phyloP scores from a whole-genome alignment of 208 protist species.

The Acanthamoeba lugdunensis region DNA sequence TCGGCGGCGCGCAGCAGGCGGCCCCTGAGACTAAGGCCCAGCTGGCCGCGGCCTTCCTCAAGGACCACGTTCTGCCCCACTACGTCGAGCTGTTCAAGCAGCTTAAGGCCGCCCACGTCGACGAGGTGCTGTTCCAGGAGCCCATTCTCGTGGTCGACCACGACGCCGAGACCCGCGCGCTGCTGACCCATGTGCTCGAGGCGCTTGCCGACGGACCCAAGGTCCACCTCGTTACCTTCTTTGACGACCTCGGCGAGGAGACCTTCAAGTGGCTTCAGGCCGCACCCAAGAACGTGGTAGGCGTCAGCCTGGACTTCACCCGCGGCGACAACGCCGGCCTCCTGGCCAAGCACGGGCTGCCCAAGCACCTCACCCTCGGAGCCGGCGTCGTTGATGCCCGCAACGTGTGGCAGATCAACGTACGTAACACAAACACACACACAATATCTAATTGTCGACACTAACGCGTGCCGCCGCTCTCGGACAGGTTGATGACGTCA shows the following conservation, averaged over 20 bases:
- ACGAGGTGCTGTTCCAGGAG: slow-evolving; percentile 91
- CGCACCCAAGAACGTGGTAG: slow-evolving; percentile 84
- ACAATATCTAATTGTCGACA: neutral
- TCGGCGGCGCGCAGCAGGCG: neutral
- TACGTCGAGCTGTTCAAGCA: slow-evolving; percentile 88
- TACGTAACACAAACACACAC: neutral
- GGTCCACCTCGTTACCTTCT: slow-evolving; percentile 89
- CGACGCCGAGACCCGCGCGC: slow-evolving; percentile 79
- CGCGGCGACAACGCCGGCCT: slow-evolving; percentile 75
- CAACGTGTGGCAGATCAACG: slow-evolving; percentile 58
- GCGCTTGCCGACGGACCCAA: neutral
- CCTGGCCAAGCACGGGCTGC: slow-evolving; percentile 82
- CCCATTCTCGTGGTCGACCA: slow-evolving; percentile 86
- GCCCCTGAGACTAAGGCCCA: neutral
- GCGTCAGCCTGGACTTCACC: slow-evolving; percentile 89
- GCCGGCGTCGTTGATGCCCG: slow-evolving; percentile 42
- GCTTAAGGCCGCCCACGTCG: slow-evolving; percentile 82
- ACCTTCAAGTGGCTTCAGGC: slow-evolving; percentile 78
- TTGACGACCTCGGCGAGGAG: slow-evolving; percentile 88
- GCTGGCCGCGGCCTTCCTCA: slow-evolving; percentile 37
- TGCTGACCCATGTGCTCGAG: slow-evolving; percentile 73
- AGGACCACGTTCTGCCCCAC: slow-evolving; percentile 83
- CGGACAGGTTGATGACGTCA: neutral
- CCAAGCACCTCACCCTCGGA: slow-evolving; percentile 84
- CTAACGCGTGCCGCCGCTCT: neutral